Conservation (phyloP, 2,329 filamentous ascomycete species). For the Polytolypa hystricis region DNA sequence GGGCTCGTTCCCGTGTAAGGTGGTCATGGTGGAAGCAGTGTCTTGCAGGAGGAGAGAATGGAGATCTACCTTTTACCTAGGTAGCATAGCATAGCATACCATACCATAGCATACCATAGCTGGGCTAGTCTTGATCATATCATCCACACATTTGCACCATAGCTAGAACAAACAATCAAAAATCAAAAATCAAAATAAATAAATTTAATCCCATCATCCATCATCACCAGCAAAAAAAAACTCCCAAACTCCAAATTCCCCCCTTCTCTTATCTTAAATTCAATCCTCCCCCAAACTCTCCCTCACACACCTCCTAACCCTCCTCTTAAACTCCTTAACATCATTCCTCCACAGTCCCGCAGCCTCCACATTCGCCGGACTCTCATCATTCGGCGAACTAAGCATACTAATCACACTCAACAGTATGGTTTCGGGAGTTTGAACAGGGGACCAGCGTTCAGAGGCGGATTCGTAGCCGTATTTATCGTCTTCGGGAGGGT, state of each 20-base stretch:
- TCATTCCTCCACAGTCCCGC: constrained; percentile 81
- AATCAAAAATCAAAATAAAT: background rate
- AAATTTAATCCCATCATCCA: no score
- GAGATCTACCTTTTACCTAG: no score
- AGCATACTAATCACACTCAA: constrained; percentile 88
- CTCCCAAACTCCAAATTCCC: background rate
- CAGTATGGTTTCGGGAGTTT: constrained; percentile 88
- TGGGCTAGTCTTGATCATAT: no score
- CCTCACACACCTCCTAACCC: constrained; percentile 66
- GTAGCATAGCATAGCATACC: no score
- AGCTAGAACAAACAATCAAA: background rate
- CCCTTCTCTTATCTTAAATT: no score
- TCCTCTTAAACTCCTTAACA: constrained; percentile 62
- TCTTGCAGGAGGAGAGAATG: no score
- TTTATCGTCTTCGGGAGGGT: constrained; percentile 86
- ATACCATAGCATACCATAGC: no score
- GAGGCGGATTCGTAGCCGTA: constrained; percentile 84
- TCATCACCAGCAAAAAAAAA: no score
- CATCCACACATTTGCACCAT: no score
- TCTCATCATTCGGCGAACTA: constrained; percentile 87
- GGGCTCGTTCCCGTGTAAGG: no score
- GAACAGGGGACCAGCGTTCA: constrained; percentile 91
- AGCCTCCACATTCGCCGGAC: constrained; percentile 88
- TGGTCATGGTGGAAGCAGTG: no score
- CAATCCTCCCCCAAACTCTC: constrained; percentile 67